Percentiles rank a stretch among this genome's conserved stretches.
phyloP scores from a whole-genome alignment of 352 stramenopile genomes.

The Globisporangium ultimum region DNA sequence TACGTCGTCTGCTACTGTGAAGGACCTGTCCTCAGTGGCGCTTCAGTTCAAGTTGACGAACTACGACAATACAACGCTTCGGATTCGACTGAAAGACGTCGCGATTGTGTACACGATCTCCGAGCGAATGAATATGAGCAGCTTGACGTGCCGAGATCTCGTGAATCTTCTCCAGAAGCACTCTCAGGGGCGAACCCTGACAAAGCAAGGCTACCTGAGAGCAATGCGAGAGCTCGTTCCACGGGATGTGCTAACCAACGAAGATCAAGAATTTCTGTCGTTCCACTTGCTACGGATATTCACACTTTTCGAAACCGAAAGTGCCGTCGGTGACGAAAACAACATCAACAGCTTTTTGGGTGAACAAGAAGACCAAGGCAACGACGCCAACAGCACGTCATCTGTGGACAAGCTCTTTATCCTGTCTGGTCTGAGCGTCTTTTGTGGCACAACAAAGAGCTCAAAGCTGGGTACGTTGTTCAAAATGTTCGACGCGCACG shows the following conservation, averaged over 20 bases:
- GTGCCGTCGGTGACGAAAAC: slow-evolving; percentile 37
- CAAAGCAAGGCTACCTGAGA: slow-evolving; percentile 71
- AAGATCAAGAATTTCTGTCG: slow-evolving; percentile 86
- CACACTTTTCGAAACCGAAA: slow-evolving; percentile 79
- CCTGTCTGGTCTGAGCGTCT: slow-evolving; percentile 87
- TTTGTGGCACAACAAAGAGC: slow-evolving; percentile 95
- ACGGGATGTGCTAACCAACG: slow-evolving; percentile 65
- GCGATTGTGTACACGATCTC: slow-evolving; percentile 87
- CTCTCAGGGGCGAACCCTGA: slow-evolving; percentile 59
- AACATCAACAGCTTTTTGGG: slow-evolving; percentile 17
- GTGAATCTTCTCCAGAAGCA: slow-evolving; percentile 71
- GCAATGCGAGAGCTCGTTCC: slow-evolving; percentile 76
- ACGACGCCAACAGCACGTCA: slow-evolving; percentile 28
- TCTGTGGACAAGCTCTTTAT: slow-evolving; percentile 75
- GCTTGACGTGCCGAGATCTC: slow-evolving; percentile 58
- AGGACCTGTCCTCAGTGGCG: slow-evolving; percentile 69
- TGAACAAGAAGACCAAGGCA: slow-evolving; percentile 20
- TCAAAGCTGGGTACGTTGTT: slow-evolving; percentile 90
- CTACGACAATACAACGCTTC: slow-evolving; percentile 76
- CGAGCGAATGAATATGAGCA: slow-evolving; percentile 79
- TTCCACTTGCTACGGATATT: slow-evolving; percentile 85
- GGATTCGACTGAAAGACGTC: slow-evolving; percentile 82
- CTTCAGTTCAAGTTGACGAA: slow-evolving; percentile 87
- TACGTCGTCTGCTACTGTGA: slow-evolving; percentile 31
- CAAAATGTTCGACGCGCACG: slow-evolving; percentile 69